phyloP scores from a whole-genome alignment of 1,139 yeast species.

The Kodamaea alishanica region DNA sequence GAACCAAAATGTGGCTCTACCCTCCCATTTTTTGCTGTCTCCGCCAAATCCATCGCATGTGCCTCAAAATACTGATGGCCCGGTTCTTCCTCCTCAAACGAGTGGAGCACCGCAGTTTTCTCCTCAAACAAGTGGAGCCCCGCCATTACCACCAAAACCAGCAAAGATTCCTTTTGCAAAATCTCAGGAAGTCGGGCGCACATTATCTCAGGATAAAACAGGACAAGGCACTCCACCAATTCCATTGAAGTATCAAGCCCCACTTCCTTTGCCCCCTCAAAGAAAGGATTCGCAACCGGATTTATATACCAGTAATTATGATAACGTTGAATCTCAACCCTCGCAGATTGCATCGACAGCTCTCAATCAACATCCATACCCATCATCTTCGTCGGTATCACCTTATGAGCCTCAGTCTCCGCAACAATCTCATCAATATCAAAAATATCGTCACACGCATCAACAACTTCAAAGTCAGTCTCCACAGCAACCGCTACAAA shows the following conservation, averaged over 20 bases:
- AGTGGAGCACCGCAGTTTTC: neutral
- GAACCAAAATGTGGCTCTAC: neutral
- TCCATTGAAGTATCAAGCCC: slow-evolving; percentile 33
- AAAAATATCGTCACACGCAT: no score
- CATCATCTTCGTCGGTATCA: slow-evolving; percentile 22
- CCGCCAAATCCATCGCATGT: no score
- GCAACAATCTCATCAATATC: no score
- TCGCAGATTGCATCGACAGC: neutral
- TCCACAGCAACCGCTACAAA: slow-evolving; percentile 4
- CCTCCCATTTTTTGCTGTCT: neutral
- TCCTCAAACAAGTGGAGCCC: slow-evolving; percentile 20
- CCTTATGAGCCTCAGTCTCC: slow-evolving; percentile 7
- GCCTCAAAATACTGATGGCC: no score
- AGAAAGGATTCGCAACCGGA: no score
- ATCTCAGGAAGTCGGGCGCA: no score
- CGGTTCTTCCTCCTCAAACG: no score
- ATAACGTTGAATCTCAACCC: neutral
- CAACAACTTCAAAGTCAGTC: neutral
- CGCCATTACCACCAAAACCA: slow-evolving; percentile 47
- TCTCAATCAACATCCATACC: slow-evolving; percentile 5
- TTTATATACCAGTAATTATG: no score
- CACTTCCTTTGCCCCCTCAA: slow-evolving; percentile 41
- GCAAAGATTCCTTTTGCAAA: slow-evolving; percentile 6
- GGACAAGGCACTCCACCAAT: slow-evolving; percentile 5
- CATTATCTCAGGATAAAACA: neutral